Conservation (phyloP, 495 filamentous ascomycete species). For the Poronia punctata region DNA sequence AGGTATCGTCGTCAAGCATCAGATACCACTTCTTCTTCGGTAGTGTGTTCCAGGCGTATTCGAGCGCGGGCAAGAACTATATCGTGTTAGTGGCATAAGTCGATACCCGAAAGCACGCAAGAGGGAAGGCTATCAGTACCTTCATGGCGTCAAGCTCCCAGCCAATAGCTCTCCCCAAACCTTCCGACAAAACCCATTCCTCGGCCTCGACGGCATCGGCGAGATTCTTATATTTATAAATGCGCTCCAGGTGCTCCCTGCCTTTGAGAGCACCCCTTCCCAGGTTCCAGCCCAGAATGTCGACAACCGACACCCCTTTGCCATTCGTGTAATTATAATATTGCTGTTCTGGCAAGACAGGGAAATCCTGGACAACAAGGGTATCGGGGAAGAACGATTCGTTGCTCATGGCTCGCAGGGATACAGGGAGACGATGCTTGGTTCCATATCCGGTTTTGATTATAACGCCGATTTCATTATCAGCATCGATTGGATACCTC, state of each 20-base stretch:
- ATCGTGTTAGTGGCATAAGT: constrained; percentile 6
- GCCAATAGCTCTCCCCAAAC: constrained; percentile 30
- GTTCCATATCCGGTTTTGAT: constrained; percentile 44
- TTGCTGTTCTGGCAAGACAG: constrained; percentile 15
- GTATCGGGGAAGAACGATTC: constrained; percentile 23
- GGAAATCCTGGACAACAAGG: constrained; percentile 37
- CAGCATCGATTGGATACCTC: constrained; percentile 25
- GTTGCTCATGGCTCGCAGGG: constrained; percentile 30
- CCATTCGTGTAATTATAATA: constrained; percentile 18
- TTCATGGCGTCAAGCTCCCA: constrained; percentile 47
- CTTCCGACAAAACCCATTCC: constrained; percentile 27
- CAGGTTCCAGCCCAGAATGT: constrained; percentile 30
- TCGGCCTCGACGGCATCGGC: constrained; percentile 27
- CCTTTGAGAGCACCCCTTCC: constrained; percentile 18
- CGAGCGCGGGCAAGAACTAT: constrained; percentile 38
- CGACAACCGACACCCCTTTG: constrained; percentile 24
- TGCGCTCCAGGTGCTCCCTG: constrained; percentile 17
- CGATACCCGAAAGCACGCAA: too few species aligned
- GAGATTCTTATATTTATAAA: constrained; percentile 31
- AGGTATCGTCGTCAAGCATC: constrained; percentile 43
- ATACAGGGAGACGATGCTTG: constrained; percentile 25
- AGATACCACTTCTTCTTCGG: constrained; percentile 45
- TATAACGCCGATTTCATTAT: constrained; percentile 32
- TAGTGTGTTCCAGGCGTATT: constrained; percentile 32
- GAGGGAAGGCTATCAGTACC: constrained; percentile 21